phyloP scores from a whole-genome alignment of 768 basidiomycete genomes.

The Melanogaster broomeanus region DNA sequence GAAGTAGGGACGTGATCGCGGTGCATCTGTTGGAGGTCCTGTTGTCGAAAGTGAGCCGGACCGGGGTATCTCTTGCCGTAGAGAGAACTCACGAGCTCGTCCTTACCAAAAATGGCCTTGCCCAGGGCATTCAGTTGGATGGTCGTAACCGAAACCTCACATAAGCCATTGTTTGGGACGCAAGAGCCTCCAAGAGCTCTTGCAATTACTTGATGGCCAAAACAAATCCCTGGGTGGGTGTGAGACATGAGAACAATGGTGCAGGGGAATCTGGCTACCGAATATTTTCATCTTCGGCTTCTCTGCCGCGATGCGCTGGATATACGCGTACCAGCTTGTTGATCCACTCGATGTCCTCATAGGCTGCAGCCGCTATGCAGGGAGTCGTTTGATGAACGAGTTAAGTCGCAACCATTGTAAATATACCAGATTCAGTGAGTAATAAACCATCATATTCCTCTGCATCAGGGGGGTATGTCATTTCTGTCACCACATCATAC shows the following conservation, averaged over 20 bases:
- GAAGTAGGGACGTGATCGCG: conserved; percentile 76
- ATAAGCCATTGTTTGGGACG: conserved; percentile 62
- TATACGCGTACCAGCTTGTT: conserved; percentile 62
- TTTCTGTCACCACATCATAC: conserved; percentile 65
- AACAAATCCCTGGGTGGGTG: conserved; percentile 76
- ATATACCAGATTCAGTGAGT: conserved; percentile 81
- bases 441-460: conserved; percentile 67
- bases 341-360: conserved; percentile 78
- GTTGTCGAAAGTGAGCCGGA: neutral
- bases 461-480: conserved; percentile 60
- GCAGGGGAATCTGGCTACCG: conserved; percentile 41
- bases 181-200: conserved; percentile 75
- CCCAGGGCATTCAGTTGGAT: conserved; percentile 70
- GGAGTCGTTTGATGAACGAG: too few relatives aligned
- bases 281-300: conserved; percentile 70
- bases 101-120: conserved; percentile 61
- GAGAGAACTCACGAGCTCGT: conserved; percentile 36
- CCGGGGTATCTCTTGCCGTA: neutral
- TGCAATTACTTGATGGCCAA: conserved; percentile 84
- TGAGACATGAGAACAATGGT: neutral
- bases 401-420: neutral
- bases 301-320: conserved; percentile 46
- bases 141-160: conserved; percentile 82
- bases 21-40: conserved; percentile 88
- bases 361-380: conserved; percentile 71